Base-by-base conservation (phyloP, 2,329 filamentous ascomycete genomes). In the Parasarocladium wereldwijsianum region DNA sequence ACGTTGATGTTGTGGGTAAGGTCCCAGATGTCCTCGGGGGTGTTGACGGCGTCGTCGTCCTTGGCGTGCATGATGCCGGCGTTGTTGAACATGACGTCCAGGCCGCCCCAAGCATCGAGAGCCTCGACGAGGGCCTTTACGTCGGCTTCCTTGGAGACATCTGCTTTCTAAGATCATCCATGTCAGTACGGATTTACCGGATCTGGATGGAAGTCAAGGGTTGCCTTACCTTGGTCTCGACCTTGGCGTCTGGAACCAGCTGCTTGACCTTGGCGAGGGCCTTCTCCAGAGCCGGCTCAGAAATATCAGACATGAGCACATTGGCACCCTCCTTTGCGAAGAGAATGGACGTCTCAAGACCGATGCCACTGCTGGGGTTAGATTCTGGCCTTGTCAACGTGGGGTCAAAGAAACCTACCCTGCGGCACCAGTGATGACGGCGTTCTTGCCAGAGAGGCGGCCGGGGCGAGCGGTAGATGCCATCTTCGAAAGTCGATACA, bases 51-150 rank as follows among this genome's bases (percentile, higher is more conserved):
- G 52, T 84, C 76, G 47, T 70, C 76, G 52, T 85, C 79, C 34
- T 78, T 65, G 27, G 73, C 76, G 59, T 93, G 86, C 86, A 94
- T 94, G 55, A 94, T 94, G 32, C 86, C 86, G 15, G 86, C 86
- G 53, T 94, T 94, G 72, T 94, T 94, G 74, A 93, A 94, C 45
- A 93, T 82, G 48, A 93, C 64, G 51, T 94, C 86, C 3, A 90
- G 57, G 25, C 86, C 86, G 47, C 86, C 86, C 80, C 82, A 92
- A 34, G 70, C 50, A 54, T 94, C 86, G 34, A 87, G 59, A 8
- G 68, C 58, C 41, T 81, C 77, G 31, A 93, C 64, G 50, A 80
- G 72, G 33, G 74, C 71, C 46, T 84, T 60, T 18, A 94, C 74
- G 33, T 90, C 70, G 36, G 67, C 55, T 52, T 94, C 86, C 46